Evolutionary conservation across 2,329 filamentous ascomycete genomes (phyloP), one percentile per base, ranked within the genome.

Genomic region (Aspergillus chevalieri): DNA sequence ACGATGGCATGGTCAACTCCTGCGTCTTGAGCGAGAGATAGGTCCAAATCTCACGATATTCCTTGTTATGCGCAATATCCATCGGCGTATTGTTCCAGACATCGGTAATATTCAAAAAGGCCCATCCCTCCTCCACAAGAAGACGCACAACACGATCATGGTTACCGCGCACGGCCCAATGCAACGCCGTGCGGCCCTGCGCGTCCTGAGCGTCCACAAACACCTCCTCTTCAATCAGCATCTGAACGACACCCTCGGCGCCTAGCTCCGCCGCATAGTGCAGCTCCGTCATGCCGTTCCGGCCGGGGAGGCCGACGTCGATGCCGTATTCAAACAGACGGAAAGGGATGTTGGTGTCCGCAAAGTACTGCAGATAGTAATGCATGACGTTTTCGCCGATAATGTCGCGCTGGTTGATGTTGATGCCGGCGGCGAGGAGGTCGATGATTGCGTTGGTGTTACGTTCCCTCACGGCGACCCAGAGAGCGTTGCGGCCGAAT

Each of bases 301-400:
- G 15, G 30, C 52, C 48, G n/a, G 19, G 39, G 4, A 46, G 4
- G 14, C 51, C 43, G 12, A 49, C 5, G 10, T 49, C 28, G 14
- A 53, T 44, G 9, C 33, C 48, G 3, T 24, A 17, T 34, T 34
- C 41, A 10, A 52, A 21, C 2, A 55, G 36, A 6, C 30, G 3
- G 2, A 10, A 22, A 12, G 24, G 12, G 17, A 33, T 34, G 3
- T 47, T 14, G 2, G 2, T 6, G 22, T 43, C 19, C n/a, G 12
- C 22, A 1, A 36, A 5, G 21, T 21, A 9, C 14, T 15, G 17
- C 14, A 39, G 36, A 9, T 4, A 15, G 14, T 5, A 3, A n/a
- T 55, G 48, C 8, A 55, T 36, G 33, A 34, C 24, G 19, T 50
- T 51, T 12, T 43, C 46, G 24, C 47, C 50, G 8, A 22, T 19